Evolutionary conservation across 352 stramenopile genomes (phyloP).

Genomic region (Phytophthora agathidicida): DNA sequence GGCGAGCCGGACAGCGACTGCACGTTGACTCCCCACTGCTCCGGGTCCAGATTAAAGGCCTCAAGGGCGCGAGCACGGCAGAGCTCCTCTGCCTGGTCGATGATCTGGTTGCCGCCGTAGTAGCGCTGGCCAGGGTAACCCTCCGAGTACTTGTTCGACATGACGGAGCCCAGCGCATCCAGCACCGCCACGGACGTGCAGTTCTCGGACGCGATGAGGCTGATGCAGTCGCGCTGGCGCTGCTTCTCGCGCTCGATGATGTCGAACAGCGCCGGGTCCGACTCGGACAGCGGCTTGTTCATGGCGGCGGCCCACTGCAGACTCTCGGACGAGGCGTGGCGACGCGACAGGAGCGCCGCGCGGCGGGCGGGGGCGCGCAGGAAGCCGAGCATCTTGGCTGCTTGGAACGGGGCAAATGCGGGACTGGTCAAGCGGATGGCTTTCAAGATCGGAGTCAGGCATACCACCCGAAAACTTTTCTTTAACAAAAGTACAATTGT

Average conservation of each 20-base stretch:
- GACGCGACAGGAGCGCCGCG: constrained; percentile 30
- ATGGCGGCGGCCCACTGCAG: constrained; percentile 77
- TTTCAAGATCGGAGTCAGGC: neutral
- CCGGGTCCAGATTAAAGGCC: constrained; percentile 96
- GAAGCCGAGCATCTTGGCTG: constrained; percentile 34
- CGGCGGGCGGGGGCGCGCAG: constrained; percentile 28
- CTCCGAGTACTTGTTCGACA: constrained; percentile 99
- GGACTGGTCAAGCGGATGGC: constrained; percentile 16
- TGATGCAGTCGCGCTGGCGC: constrained; percentile 97
- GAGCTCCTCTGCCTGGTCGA: constrained; percentile 98
- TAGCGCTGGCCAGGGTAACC: constrained; percentile 94
- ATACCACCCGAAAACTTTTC: constrained; percentile 8
- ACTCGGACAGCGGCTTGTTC: constrained; percentile 89
- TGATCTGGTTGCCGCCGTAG: constrained; percentile 99
- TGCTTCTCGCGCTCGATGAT: constrained; percentile 99
- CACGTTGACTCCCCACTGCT: constrained; percentile 97
- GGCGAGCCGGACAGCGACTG: constrained; percentile 98
- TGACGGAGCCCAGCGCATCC: constrained; percentile 97
- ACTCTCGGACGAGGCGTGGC: constrained; percentile 62
- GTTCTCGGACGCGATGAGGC: constrained; percentile 99
- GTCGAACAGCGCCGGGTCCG: constrained; percentile 93
- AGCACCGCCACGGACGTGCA: constrained; percentile 98
- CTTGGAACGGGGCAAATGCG: constrained; percentile 17
- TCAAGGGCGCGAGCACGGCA: constrained; percentile 98
- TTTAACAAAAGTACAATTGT: neutral